Percentiles rank a stretch among this genome's conserved stretches.
Evolutionary conservation across 495 filamentous ascomycete species (phyloP).

Genomic region (Trichoderma virens): DNA sequence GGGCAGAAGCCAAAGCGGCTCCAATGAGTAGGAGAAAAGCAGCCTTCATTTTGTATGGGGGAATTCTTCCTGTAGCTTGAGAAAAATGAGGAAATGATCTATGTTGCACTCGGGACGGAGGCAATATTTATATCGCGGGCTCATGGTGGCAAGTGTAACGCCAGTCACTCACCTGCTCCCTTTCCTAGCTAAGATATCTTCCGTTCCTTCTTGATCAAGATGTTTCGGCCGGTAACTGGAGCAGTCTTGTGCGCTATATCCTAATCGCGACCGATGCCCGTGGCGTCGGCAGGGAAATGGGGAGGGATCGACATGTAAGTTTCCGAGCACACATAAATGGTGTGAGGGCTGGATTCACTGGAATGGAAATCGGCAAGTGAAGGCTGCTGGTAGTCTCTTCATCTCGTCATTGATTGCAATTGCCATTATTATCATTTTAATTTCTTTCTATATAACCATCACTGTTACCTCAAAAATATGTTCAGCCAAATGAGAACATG

Average conservation of each 20-base stretch:
- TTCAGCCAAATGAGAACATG: too few relatives aligned
- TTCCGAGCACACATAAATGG: too few relatives aligned
- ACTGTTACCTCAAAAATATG: too few relatives aligned
- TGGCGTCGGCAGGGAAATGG: background rate
- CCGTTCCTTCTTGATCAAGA: background rate
- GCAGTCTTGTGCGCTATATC: background rate
- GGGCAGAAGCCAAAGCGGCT: slow-evolving; percentile 13
- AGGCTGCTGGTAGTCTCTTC: too few relatives aligned
- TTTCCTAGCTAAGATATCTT: background rate
- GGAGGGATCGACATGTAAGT: background rate
- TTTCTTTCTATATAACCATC: too few relatives aligned
- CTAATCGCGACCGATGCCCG: slow-evolving; percentile 6
- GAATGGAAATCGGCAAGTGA: too few relatives aligned
- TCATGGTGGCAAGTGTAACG: background rate
- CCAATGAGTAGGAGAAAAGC: slow-evolving; percentile 13
- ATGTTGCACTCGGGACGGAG: background rate
- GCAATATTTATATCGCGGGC: background rate
- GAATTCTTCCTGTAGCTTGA: too few relatives aligned
- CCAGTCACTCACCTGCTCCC: background rate
- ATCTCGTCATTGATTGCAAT: too few relatives aligned
- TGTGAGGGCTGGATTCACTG: too few relatives aligned
- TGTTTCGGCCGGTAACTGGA: background rate
- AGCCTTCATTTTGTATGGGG: slow-evolving; percentile 13
- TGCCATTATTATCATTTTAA: too few relatives aligned
- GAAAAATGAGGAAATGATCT: background rate